phyloP scores from a whole-genome alignment of 108 stramenopile species.

The Skeletonema menzelii region DNA sequence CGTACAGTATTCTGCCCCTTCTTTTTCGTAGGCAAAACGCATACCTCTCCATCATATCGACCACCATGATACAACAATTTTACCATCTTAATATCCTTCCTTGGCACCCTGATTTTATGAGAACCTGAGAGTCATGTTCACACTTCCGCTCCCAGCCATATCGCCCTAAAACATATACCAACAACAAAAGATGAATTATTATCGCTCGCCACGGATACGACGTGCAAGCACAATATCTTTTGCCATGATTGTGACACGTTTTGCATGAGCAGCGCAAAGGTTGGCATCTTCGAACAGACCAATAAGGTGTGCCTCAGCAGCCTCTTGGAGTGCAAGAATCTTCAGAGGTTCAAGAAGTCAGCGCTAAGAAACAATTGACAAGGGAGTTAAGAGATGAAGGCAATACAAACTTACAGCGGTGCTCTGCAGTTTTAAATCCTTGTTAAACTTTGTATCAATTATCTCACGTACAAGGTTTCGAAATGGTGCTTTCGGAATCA shows the following conservation, averaged over 20 bases:
- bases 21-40: no score
- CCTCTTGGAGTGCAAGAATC: constrained; percentile 66
- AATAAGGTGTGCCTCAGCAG: constrained; percentile 85
- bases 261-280: constrained; percentile 94
- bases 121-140: no score
- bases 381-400: not conserved
- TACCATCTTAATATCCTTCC: no score
- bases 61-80: no score
- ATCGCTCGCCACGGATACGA: constrained; percentile 25
- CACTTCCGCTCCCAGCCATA: no score
- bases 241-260: constrained; percentile 94
- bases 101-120: no score
- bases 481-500: constrained; percentile 87
- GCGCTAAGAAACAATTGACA: not conserved
- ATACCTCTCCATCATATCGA: no score
- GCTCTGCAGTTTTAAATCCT: constrained; percentile 84
- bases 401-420: constrained; percentile 60
- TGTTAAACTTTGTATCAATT: constrained; percentile 76
- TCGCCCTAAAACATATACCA: no score
- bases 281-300: constrained; percentile 93
- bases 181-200: not conserved
- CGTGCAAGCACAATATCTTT: constrained; percentile 68
- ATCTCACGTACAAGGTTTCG: constrained; percentile 89
- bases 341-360: not conserved
- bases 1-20: no score